Conservation (phyloP, 2,329 filamentous ascomycete genomes). For the Ophiostoma piceae region DNA sequence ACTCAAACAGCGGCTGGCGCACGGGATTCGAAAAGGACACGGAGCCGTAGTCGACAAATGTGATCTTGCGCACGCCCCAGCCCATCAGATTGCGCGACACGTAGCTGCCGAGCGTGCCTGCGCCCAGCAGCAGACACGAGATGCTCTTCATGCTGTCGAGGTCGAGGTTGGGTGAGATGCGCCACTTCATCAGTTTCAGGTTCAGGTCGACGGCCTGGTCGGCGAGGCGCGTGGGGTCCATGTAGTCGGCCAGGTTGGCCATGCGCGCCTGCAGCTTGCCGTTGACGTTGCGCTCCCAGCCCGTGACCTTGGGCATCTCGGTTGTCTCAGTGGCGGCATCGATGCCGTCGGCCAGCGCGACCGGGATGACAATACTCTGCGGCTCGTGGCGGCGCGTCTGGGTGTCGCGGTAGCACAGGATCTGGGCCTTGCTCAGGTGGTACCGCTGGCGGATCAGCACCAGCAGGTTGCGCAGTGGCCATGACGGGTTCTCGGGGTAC, state of each 20-base stretch:
- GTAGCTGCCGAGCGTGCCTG: constrained; percentile 89
- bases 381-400: constrained; percentile 72
- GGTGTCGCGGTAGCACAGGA: constrained; percentile 85
- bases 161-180: constrained; percentile 81
- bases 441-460: constrained; percentile 80
- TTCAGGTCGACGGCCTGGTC: constrained; percentile 96
- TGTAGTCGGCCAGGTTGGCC: constrained; percentile 82
- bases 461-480: constrained; percentile 86
- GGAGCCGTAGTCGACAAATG: constrained; percentile 86
- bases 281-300: constrained; percentile 81
- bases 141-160: constrained; percentile 84
- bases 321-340: constrained; percentile 35
- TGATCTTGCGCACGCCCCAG: constrained; percentile 93
- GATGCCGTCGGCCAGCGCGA: constrained; percentile 47
- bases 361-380: constrained; percentile 69
- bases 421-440: constrained; percentile 68
- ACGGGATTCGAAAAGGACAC: constrained; percentile 97
- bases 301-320: constrained; percentile 81
- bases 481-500: constrained; percentile 79
- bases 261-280: constrained; percentile 73
- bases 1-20: constrained; percentile 85
- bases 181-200: constrained; percentile 97
- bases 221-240: constrained; percentile 82
- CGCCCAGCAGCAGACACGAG: constrained; percentile 83
- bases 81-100: constrained; percentile 88